Evolutionary conservation across 1,284 basidiomycete genomes (phyloP), one percentile per base, ranked within the genome.

Genomic region (Rhodotorula sp.): DNA sequence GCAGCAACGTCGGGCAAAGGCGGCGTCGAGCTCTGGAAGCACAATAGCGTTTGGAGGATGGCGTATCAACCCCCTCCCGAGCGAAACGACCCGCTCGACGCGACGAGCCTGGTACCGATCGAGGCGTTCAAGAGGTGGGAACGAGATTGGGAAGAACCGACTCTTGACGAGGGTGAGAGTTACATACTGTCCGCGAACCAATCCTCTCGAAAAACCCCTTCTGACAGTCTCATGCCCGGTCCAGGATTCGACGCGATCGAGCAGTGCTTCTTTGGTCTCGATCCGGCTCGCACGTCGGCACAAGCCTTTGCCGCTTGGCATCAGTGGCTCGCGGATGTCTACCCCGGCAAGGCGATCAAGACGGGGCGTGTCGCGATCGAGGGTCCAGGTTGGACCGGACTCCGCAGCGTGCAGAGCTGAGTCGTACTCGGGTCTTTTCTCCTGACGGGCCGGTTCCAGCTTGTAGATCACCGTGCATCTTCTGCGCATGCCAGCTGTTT

Each of bases 341-440:
- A 60, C 42, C 64, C 64, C 1, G 64, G 64, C 14, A 66, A 66
- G 44, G 49, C 48, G 29, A 45, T 44, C 29, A 66, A 60, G 49
- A 60, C 51, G 49, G 64, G 64, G 14, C 14, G 49, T 4, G 58
- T 66, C 1, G 64, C 64, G 30, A 3, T 66, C 14, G 20, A 22
- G 8, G 64, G 64, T 7, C 44, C 56, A 26, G 63, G 46, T 5
- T 49, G 29, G 22, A 8, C 46, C 30, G 44, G 46, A 4, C 12
- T 42, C 37, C 37, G 37, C 37, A 42, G 37, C 37, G 37, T 10
- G 37, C 37, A 42, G 37, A 42, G 37, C 10, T 42, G 37, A 42
- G 8, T n/a, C n/a, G n/a, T n/a, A n/a, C n/a, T n/a, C n/a, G n/a
- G 2, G 37, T 42, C 37, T 42, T 42, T 14, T 12, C 37, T 10